phyloP scores from a whole-genome alignment of 306 rosid species.

The Amphicarpaea edgeworthii region DNA sequence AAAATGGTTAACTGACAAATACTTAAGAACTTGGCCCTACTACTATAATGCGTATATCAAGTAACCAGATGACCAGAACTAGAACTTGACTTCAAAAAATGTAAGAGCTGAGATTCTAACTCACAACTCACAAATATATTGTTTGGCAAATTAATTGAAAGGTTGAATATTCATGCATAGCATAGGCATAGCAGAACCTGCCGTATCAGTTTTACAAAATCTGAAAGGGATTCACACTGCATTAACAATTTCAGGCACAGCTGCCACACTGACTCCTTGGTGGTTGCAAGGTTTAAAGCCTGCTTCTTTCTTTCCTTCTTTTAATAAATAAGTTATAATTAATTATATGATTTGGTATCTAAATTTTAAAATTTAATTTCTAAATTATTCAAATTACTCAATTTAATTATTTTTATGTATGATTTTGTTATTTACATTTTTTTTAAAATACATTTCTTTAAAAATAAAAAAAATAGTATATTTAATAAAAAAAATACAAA shows the following conservation, averaged over 20 bases:
- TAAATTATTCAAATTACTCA: too few relatives aligned
- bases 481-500: too few relatives aligned
- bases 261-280: slow-evolving; percentile 51
- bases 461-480: too few relatives aligned
- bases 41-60: background rate
- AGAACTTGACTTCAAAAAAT: background rate
- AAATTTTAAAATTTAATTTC: too few relatives aligned
- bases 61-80: background rate
- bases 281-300: slow-evolving; percentile 37
- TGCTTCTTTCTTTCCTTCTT: background rate
- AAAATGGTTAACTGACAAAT: slow-evolving; percentile 2
- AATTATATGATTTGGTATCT: too few relatives aligned
- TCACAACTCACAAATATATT: background rate
- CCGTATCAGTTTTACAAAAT: background rate
- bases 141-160: background rate
- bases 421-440: too few relatives aligned
- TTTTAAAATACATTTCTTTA: too few relatives aligned
- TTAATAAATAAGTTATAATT: too few relatives aligned
- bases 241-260: slow-evolving; percentile 42
- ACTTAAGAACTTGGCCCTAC: slow-evolving; percentile 43
- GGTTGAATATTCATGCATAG: too few relatives aligned
- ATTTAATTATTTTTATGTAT: too few relatives aligned
- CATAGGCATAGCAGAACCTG: too few relatives aligned
- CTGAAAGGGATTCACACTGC: background rate
- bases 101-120: background rate